These are phyloP conservation scores for Exutisphaerella laricina DNA, from an alignment of 2,329 filamentous ascomycete species.

Conservation along the genomic window DNA sequence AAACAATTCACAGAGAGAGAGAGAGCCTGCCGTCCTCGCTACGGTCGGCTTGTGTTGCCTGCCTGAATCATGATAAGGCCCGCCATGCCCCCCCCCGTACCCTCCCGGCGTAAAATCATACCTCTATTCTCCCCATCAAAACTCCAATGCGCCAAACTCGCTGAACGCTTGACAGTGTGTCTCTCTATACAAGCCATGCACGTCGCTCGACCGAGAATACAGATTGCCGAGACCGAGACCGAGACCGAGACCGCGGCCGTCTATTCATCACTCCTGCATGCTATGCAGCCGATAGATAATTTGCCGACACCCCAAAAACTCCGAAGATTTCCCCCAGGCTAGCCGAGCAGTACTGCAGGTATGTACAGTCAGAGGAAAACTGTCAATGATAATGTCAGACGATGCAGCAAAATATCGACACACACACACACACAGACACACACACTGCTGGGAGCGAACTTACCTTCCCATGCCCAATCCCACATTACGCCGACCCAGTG, in stretches of 20 bases:
- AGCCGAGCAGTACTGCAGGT: constrained; percentile 38
- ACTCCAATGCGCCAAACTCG: constrained; percentile 4
- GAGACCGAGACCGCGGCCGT: neutral
- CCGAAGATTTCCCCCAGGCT: constrained; percentile 7
- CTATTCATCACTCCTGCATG: neutral
- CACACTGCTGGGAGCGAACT: constrained; percentile 29
- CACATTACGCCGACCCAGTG: constrained; percentile 69
- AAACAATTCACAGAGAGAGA: too few relatives aligned
- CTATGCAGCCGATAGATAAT: neutral
- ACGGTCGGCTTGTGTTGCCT: too few relatives aligned
- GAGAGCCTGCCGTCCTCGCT: too few relatives aligned
- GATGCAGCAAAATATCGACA: constrained; percentile 5
- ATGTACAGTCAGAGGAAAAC: neutral
- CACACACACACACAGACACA: too few relatives aligned
- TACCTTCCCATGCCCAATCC: constrained; percentile 68
- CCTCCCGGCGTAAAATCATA: too few relatives aligned
- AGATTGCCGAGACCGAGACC: neutral
- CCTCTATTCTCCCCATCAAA: too few relatives aligned
- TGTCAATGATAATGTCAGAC: neutral
- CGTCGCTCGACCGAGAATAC: neutral
- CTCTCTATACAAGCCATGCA: neutral
- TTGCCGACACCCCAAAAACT: neutral
- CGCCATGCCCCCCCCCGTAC: too few relatives aligned
- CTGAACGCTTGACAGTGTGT: neutral
- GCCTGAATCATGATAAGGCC: too few relatives aligned